Conservation (phyloP, 2,329 filamentous ascomycete genomes). For the Cercospora citrullina region DNA sequence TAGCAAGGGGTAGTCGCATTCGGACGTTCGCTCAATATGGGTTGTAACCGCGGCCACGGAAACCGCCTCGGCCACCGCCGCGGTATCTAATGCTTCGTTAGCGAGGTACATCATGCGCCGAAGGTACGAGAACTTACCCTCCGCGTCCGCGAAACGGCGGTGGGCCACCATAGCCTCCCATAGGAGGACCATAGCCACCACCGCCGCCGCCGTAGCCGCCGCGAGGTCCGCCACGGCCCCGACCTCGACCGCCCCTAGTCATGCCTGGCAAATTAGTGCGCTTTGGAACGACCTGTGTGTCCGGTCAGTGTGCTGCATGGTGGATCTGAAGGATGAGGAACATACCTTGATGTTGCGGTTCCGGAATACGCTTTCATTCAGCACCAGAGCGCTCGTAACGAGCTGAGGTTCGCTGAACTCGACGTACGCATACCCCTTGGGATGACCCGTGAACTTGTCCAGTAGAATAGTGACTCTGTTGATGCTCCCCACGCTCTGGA, state of each 20-base stretch:
- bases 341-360: slow-evolving; percentile 90
- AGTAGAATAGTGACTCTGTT: slow-evolving; percentile 96
- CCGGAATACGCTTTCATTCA: slow-evolving; percentile 96
- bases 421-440: slow-evolving; percentile 99
- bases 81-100: slow-evolving; percentile 34
- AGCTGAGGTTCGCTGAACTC: slow-evolving; percentile 94
- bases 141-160: slow-evolving; percentile 10
- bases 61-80: slow-evolving; percentile 38
- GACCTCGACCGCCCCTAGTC: slow-evolving; percentile 65
- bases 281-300: slow-evolving; percentile 75
- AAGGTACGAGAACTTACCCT: neutral
- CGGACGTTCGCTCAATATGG: slow-evolving; percentile 41
- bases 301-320: slow-evolving; percentile 8
- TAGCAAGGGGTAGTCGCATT: neutral
- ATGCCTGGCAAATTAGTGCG: slow-evolving; percentile 95
- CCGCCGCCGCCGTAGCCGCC: slow-evolving; percentile 43
- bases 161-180: slow-evolving; percentile 22
- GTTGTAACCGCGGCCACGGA: slow-evolving; percentile 40
- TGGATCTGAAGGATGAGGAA: neutral
- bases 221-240: slow-evolving; percentile 50
- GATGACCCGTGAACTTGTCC: slow-evolving; percentile 97
- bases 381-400: slow-evolving; percentile 86
- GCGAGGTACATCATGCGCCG: neutral
- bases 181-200: slow-evolving; percentile 45
- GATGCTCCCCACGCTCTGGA: slow-evolving; percentile 95